Conservation (phyloP, 768 basidiomycete genomes). For the Cubamyces sp. region DNA sequence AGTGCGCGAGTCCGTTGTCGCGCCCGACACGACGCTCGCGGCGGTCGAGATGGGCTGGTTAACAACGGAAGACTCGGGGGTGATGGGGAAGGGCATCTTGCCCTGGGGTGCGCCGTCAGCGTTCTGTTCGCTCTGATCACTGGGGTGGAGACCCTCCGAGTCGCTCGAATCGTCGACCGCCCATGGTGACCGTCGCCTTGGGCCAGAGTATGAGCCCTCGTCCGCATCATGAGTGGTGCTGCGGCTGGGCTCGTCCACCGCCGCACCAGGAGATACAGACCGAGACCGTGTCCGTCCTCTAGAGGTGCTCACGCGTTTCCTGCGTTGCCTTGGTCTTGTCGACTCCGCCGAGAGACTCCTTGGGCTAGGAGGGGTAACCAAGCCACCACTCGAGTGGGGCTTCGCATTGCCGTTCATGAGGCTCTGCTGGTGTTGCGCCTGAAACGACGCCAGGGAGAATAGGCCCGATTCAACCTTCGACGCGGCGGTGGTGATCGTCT, state of each 20-base stretch:
- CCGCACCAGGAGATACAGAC: conserved; percentile 33
- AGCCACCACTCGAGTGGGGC: conserved; percentile 44
- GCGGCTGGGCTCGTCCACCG: conserved; percentile 15
- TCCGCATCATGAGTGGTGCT: conserved; percentile 10
- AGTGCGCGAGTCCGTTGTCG: conserved; percentile 29
- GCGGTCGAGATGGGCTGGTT: conserved; percentile 32
- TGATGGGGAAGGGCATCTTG: conserved; percentile 33
- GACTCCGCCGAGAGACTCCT: conserved; percentile 72
- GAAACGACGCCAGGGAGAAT: conserved; percentile 34
- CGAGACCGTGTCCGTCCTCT: conserved; percentile 43
- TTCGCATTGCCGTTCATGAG: conserved; percentile 38
- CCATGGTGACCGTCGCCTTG: conserved; percentile 34
- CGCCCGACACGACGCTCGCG: conserved; percentile 18
- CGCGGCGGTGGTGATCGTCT: conserved; percentile 52
- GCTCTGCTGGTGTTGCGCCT: conserved; percentile 41
- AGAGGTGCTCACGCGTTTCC: conserved; percentile 38
- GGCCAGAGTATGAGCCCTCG: conserved; percentile 12
- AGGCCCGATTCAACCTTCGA: conserved; percentile 40
- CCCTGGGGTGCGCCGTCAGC: conserved; percentile 20
- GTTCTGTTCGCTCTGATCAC: conserved; percentile 18
- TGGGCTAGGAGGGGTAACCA: conserved; percentile 80
- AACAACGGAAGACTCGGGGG: conserved; percentile 35
- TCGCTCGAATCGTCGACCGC: conserved; percentile 33
- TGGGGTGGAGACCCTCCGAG: conserved; percentile 26
- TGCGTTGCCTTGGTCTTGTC: conserved; percentile 31